phyloP scores from a whole-genome alignment of 306 rosid genomes.

The Prunus padus region DNA sequence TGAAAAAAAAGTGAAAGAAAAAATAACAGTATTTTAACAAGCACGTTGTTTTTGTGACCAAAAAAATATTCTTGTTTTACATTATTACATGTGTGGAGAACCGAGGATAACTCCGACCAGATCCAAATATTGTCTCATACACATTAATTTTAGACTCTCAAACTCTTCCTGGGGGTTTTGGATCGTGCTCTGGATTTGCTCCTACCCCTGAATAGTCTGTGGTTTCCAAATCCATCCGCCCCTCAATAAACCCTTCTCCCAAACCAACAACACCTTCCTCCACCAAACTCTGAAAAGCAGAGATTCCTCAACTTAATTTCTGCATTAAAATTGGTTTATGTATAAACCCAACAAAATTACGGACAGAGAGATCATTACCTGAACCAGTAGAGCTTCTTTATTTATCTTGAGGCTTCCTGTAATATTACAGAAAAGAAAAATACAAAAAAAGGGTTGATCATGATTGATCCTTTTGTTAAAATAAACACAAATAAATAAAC shows the following conservation, averaged over 20 bases:
- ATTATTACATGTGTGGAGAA: background rate
- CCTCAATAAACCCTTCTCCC: constrained; percentile 11
- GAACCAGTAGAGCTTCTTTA: background rate
- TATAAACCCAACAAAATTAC: background rate
- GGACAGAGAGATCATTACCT: background rate
- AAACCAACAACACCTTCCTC: background rate
- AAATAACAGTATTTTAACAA: background rate
- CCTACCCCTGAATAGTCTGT: constrained; percentile 27
- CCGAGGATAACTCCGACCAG: background rate
- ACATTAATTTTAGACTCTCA: background rate
- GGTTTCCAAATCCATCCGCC: constrained; percentile 23
- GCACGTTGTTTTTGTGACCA: background rate
- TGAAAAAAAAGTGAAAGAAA: background rate
- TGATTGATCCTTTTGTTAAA: no score
- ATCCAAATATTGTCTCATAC: background rate
- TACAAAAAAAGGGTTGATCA: background rate
- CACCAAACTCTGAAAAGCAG: background rate
- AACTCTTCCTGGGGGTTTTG: constrained; percentile 23
- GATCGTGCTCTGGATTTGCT: constrained; percentile 33
- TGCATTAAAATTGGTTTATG: background rate
- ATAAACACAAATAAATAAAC: no score
- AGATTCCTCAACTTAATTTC: background rate
- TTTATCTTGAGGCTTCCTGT: background rate
- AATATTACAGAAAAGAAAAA: no score
- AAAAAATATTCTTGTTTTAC: background rate